phyloP scores from a whole-genome alignment of 345 rosid species.

The Eucalyptus erythrocorys region DNA sequence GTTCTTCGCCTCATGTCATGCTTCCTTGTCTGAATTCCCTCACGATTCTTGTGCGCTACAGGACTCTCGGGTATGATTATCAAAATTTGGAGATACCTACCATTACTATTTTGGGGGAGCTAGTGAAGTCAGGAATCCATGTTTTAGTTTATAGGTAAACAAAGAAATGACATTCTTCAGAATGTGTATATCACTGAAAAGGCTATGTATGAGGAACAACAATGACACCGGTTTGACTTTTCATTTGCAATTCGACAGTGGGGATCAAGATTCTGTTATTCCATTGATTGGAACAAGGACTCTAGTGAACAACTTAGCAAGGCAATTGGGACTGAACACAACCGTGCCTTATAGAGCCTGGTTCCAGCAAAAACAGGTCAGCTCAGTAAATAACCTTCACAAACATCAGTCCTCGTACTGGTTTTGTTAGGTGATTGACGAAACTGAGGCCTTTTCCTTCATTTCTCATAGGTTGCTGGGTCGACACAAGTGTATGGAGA shows the following conservation, averaged over 20 bases:
- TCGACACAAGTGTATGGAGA: slow-evolving; percentile 44
- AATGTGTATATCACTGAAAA: neutral
- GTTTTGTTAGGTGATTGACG: neutral
- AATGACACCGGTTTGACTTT: neutral
- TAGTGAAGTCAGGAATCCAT: slow-evolving; percentile 2
- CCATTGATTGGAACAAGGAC: neutral
- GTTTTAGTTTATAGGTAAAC: neutral
- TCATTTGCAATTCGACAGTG: neutral
- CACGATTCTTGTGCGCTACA: neutral
- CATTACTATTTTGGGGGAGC: slow-evolving; percentile 12
- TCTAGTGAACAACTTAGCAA: slow-evolving; percentile 20
- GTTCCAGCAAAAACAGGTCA: slow-evolving; percentile 26
- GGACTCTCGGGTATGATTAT: slow-evolving; percentile 11
- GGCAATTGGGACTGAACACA: slow-evolving; percentile 19
- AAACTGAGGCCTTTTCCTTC: neutral
- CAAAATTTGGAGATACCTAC: slow-evolving; percentile 23
- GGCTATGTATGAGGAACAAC: neutral
- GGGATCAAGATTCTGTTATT: neutral
- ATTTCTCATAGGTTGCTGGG: slow-evolving; percentile 26
- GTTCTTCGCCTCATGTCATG: neutral
- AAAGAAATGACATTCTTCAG: neutral
- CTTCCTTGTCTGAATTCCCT: neutral
- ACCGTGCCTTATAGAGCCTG: slow-evolving; percentile 29
- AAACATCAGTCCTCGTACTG: neutral
- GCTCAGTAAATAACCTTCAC: neutral